A percentile compares a stretch with the other conserved stretches of the same genome.
phyloP scores from a whole-genome alignment of 208 protist genomes.

The Leptomonas pyrrhocoris region DNA sequence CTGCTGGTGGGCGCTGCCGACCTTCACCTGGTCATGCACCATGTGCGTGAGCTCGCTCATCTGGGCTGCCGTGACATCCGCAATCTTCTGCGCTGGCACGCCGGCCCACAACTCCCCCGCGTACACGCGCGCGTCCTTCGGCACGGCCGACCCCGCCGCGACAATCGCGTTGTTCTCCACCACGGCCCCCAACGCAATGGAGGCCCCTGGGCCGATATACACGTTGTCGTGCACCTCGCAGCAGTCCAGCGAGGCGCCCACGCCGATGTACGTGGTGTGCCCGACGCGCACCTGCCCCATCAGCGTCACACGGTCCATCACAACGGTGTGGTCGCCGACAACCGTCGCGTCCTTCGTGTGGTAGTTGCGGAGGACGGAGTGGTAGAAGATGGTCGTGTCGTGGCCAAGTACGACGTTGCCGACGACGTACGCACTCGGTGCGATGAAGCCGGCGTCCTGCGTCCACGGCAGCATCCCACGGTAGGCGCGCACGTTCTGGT shows the following conservation, averaged over 20 bases:
- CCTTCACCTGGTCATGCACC: slow-evolving; percentile 63
- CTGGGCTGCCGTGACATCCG: slow-evolving; percentile 80
- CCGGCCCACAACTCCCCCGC: slow-evolving; percentile 92
- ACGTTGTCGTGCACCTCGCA: slow-evolving; percentile 84
- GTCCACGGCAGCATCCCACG: slow-evolving; percentile 87
- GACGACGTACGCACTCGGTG: slow-evolving; percentile 82
- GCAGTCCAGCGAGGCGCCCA: slow-evolving; percentile 79
- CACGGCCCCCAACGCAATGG: slow-evolving; percentile 79
- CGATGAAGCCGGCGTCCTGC: slow-evolving; percentile 85
- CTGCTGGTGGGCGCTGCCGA: slow-evolving; percentile 57
- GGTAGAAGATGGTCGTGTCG: slow-evolving; percentile 87
- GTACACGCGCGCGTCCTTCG: slow-evolving; percentile 85
- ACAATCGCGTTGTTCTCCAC: slow-evolving; percentile 89
- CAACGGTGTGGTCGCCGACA: slow-evolving; percentile 77
- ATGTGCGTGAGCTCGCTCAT: slow-evolving; percentile 63
- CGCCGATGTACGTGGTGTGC: slow-evolving; percentile 64
- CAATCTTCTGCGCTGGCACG: slow-evolving; percentile 85
- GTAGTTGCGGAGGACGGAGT: slow-evolving; percentile 87
- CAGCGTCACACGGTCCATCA: slow-evolving; percentile 87
- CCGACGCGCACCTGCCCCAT: slow-evolving; percentile 82
- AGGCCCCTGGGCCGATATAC: slow-evolving; percentile 83
- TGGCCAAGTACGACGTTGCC: slow-evolving; percentile 88
- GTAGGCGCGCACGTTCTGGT: slow-evolving; percentile 88
- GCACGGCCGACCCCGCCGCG: slow-evolving; percentile 78
- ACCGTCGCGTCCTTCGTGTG: slow-evolving; percentile 63